phyloP scores from a whole-genome alignment of 768 basidiomycete species.

The Lactifluus rugatus region DNA sequence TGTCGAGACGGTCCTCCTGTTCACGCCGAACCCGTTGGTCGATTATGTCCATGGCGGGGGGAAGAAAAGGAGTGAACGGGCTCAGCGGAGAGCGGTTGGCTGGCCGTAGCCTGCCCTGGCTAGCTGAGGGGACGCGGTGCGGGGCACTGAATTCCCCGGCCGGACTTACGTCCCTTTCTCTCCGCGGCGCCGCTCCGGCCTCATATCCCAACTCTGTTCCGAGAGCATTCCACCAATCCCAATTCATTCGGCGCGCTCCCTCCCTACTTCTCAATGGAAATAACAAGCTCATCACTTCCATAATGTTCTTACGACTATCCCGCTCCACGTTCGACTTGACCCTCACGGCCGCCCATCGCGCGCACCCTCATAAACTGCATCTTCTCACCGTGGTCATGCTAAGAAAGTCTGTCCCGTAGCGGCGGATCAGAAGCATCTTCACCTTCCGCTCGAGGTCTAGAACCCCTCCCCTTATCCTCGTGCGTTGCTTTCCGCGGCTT shows the following conservation, averaged over 20 bases:
- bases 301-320: slow-evolving; percentile 1
- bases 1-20: slow-evolving; percentile 28
- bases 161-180: slow-evolving; percentile 20
- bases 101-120: slow-evolving; percentile 33
- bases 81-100: slow-evolving; percentile 40
- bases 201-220: slow-evolving; percentile 12
- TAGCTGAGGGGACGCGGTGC: slow-evolving; percentile 17
- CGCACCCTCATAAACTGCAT: slow-evolving; percentile 15
- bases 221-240: slow-evolving; percentile 9
- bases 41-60: slow-evolving; percentile 48
- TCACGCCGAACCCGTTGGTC: slow-evolving; percentile 43
- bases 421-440: slow-evolving; percentile 19
- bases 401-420: slow-evolving; percentile 16
- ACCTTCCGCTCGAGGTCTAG: slow-evolving; percentile 16
- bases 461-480: slow-evolving; percentile 18
- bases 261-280: background rate
- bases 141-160: slow-evolving; percentile 20
- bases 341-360: slow-evolving; percentile 18
- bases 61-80: slow-evolving; percentile 22
- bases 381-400: slow-evolving; percentile 15
- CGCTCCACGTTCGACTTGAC: slow-evolving; percentile 1
- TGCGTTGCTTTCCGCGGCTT: slow-evolving; percentile 19
- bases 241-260: slow-evolving; percentile 4
- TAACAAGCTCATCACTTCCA: slow-evolving; percentile 1
- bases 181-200: slow-evolving; percentile 20